A percentile compares a stretch with the other conserved stretches of the same genome.
These are phyloP conservation scores for Stenocarpella maydis DNA, from an alignment of 2,329 filamentous ascomycete genomes.

Conservation along the genomic window DNA sequence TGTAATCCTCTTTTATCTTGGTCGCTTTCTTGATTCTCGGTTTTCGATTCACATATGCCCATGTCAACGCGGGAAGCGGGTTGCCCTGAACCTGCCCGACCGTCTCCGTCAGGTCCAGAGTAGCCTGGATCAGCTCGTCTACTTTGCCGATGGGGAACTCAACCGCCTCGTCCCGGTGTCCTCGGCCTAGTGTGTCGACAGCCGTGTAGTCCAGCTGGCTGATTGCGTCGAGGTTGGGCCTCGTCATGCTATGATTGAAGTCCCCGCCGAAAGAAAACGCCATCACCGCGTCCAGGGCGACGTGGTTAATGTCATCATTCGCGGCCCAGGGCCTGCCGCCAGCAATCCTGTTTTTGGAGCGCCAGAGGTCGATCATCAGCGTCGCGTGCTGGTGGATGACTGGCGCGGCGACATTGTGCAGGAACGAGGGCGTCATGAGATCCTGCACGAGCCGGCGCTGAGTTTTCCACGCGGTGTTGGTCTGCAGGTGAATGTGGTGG, in stretches of 20 bases:
- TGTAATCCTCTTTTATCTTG: background rate
- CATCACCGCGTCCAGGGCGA: conserved; percentile 37
- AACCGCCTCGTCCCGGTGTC: background rate
- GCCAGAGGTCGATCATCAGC: conserved; percentile 46
- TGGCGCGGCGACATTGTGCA: conserved; percentile 42
- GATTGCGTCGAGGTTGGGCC: too few species aligned
- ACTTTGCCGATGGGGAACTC: background rate
- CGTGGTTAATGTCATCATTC: conserved; percentile 44
- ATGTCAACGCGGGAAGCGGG: background rate
- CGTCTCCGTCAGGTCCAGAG: background rate
- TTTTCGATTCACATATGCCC: background rate
- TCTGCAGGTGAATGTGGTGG: conserved; percentile 46
- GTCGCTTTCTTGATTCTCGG: background rate
- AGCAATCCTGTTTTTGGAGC: conserved; percentile 42
- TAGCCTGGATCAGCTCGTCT: background rate
- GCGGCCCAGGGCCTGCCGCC: conserved; percentile 44
- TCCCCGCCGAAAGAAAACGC: background rate
- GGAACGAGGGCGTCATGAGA: conserved; percentile 47
- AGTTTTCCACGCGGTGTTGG: conserved; percentile 43
- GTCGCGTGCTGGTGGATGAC: conserved; percentile 35
- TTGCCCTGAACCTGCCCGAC: background rate
- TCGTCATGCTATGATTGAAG: background rate
- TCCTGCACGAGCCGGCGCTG: conserved; percentile 47
- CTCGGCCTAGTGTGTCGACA: too few species aligned
- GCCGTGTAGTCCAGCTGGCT: too few species aligned